phyloP scores from a whole-genome alignment of 164 flowering plant genomes.

The Nymphaea thermarum region DNA sequence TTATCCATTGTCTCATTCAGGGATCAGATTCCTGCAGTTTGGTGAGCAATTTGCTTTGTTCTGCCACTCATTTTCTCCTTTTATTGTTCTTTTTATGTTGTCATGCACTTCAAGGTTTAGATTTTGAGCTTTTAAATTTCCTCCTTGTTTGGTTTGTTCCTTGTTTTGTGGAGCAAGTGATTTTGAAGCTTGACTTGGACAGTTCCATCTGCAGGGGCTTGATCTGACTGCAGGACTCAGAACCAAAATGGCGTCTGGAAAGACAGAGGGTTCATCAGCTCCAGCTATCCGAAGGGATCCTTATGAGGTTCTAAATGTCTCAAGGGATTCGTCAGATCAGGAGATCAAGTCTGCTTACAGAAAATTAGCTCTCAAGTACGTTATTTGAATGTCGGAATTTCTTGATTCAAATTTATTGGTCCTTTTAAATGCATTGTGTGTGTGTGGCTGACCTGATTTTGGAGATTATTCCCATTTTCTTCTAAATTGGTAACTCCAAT shows the following conservation, averaged over 20 bases:
- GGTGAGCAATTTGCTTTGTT: not conserved
- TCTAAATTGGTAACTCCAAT: not conserved
- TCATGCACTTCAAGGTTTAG: no score
- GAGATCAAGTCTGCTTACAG: constrained; percentile 90
- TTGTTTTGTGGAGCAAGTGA: not conserved
- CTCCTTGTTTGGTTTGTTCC: not conserved
- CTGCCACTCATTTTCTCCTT: not conserved
- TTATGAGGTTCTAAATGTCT: constrained; percentile 71
- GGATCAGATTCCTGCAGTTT: not conserved
- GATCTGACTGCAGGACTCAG: not conserved
- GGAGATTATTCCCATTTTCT: not conserved
- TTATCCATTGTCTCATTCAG: not conserved
- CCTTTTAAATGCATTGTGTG: not conserved
- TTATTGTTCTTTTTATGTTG: not conserved
- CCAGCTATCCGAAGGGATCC: constrained; percentile 73
- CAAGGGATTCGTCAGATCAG: constrained; percentile 79
- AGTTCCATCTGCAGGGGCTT: not conserved
- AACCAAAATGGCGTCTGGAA: constrained; percentile 16
- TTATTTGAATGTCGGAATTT: not conserved
- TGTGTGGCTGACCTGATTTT: not conserved
- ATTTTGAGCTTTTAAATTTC: not conserved
- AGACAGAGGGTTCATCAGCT: constrained; percentile 55
- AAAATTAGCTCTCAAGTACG: constrained; percentile 91
- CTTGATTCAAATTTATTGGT: not conserved
- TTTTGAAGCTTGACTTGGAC: not conserved